Evolutionary conservation across 805 yeast genomes (phyloP).

Genomic region (Pichia phayaonensis): DNA sequence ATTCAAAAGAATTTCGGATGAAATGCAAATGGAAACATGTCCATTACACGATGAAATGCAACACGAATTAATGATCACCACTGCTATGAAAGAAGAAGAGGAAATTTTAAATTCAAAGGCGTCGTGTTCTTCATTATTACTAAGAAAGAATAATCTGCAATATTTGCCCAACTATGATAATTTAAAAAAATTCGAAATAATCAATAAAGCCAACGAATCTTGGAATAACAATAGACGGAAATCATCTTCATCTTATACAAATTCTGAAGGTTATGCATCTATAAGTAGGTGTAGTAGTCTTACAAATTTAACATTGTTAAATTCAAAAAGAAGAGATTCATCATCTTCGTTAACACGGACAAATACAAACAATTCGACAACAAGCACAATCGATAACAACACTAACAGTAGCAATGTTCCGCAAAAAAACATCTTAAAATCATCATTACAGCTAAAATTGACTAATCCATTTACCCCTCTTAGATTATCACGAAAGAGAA

Average conservation of each 20-base stretch:
- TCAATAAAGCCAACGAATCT: conserved; percentile 29
- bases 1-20: conserved; percentile 28
- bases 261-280: conserved; percentile 8
- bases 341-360: conserved; percentile 1
- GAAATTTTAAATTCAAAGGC: conserved; percentile 14
- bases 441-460: background rate
- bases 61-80: conserved; percentile 29
- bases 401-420: background rate
- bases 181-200: conserved; percentile 27
- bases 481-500: conserved; percentile 1
- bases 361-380: background rate
- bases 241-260: conserved; percentile 12
- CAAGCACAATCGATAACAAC: background rate
- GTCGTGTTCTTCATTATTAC: conserved; percentile 7
- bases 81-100: conserved; percentile 26
- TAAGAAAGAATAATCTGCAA: conserved; percentile 1
- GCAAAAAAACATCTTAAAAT: background rate
- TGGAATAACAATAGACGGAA: conserved; percentile 27
- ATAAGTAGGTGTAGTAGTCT: conserved; percentile 7
- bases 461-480: conserved; percentile 1
- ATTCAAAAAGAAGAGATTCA: conserved; percentile 1
- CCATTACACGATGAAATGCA: conserved; percentile 30
- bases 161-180: conserved; percentile 15
- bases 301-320: background rate
- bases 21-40: conserved; percentile 27